Evolutionary conservation across 495 filamentous ascomycete genomes (phyloP), one percentile per base, ranked within the genome.

Genomic region (Neurospora hispaniola): DNA sequence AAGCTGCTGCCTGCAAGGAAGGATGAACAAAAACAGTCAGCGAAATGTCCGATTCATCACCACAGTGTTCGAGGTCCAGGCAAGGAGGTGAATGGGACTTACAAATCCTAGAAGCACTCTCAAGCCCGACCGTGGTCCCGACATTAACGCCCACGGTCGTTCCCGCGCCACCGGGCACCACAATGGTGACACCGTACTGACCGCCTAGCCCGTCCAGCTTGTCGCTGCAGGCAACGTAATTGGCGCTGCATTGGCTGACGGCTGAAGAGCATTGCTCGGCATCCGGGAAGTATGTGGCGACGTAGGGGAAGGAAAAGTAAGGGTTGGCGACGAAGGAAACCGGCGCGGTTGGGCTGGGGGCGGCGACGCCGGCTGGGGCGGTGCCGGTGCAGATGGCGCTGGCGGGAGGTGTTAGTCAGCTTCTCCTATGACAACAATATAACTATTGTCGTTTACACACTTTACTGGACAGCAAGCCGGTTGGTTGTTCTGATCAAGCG

Each of bases 251-350:
- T 68, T 87, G 83, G 44, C 84, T 87, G 79, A 90, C 88, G 75
- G 91, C 91, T 14, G 88, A 87, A 2, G 90, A 79, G 81, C 92
- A 94, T 11, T 84, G 83, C n/a, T 83, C 87, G 20, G 86, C 80
- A 74, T 92, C 88, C 69, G 82, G 77, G 74, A 92, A 92, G 54
- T 85, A 86, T 1, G 91, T 93, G 41, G 89, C 88, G 71, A 93
- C 84, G 75, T 86, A 86, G 42, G 90, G 82, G 78, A 92, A 93
- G 14, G 89, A 86, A 77, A 90, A 94, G 79, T 85, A 89, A 20
- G 79, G 71, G 75, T 90, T 89, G 48, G 83, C 80, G 62, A 85
- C 83, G 72, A 76, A 85, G 69, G 83, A 83, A 9, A 76, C 76
- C 2, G 83, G 83, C 31, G 81, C 81, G 4, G 79, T 74, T 3